Evolutionary conservation across 371 early-diverging fungal genomes (phyloP).

Genomic region (Scutellospora calospora): DNA sequence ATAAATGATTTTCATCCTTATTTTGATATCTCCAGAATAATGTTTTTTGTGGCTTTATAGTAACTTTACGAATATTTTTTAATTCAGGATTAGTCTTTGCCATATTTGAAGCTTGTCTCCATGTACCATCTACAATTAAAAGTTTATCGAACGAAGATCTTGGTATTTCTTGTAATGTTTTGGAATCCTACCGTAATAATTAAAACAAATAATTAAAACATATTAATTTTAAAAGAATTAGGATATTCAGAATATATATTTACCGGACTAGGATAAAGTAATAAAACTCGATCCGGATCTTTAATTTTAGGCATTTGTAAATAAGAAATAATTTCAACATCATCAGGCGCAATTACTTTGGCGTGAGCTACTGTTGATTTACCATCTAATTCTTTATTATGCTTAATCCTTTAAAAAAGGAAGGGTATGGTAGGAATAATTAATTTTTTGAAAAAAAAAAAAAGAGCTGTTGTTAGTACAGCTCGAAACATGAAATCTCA

Average conservation of each 20-base stretch:
- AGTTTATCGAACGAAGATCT: conserved; percentile 74
- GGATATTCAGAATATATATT: conserved; percentile 41
- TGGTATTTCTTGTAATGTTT: conserved; percentile 69
- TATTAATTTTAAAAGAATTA: neutral
- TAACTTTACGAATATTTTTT: conserved; percentile 64
- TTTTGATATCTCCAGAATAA: conserved; percentile 93
- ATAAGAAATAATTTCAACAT: conserved; percentile 71
- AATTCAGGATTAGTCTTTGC: conserved; percentile 58
- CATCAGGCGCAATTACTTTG: conserved; percentile 74
- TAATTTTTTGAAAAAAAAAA: neutral
- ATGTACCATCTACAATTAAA: conserved; percentile 93
- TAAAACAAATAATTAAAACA: neutral
- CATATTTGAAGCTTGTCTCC: conserved; percentile 89
- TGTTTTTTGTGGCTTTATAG: conserved; percentile 74
- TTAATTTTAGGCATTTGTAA: conserved; percentile 63
- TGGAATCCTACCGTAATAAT: conserved; percentile 64
- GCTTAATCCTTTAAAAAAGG: conserved; percentile 69
- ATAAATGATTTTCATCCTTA: conserved; percentile 73
- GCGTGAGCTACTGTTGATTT: conserved; percentile 92
- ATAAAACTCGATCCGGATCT: conserved; percentile 72
- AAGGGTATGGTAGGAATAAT: neutral
- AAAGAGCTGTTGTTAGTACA: too few species aligned
- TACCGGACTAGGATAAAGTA: conserved; percentile 91
- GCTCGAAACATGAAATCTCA: too few species aligned
- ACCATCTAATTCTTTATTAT: conserved; percentile 78